Evolutionary conservation across 2,329 filamentous ascomycete genomes (phyloP).

Genomic region (Verticillium dahliae): DNA sequence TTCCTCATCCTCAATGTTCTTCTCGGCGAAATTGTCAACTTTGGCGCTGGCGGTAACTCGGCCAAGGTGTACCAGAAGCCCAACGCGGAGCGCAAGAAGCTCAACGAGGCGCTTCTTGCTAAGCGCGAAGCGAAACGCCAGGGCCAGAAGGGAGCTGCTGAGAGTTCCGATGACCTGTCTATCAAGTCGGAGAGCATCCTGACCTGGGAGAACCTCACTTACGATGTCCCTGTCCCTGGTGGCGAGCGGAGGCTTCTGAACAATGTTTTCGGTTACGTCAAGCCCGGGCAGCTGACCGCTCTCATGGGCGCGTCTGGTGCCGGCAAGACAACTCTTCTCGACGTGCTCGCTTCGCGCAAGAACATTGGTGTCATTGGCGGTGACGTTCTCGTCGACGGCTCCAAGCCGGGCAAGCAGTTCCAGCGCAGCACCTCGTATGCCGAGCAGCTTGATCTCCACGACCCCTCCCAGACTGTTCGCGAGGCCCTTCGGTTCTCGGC

Average conservation of each 20-base stretch:
- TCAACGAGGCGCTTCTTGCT: constrained; percentile 56
- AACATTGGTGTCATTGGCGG: constrained; percentile 55
- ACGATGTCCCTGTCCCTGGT: constrained; percentile 58
- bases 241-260: constrained; percentile 50
- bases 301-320: constrained; percentile 78
- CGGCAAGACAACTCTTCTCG: constrained; percentile 79
- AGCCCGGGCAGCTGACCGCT: constrained; percentile 70
- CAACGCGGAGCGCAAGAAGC: constrained; percentile 56
- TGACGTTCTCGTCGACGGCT: constrained; percentile 50
- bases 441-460: constrained; percentile 57
- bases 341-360: constrained; percentile 61
- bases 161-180: constrained; percentile 42
- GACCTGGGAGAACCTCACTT: constrained; percentile 82
- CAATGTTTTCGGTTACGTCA: constrained; percentile 60
- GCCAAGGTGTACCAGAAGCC: constrained; percentile 72
- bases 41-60: constrained; percentile 73
- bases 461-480: constrained; percentile 55
- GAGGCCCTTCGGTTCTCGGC: constrained; percentile 60
- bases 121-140: constrained; percentile 52
- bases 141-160: constrained; percentile 36
- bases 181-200: constrained; percentile 61
- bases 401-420: constrained; percentile 51
- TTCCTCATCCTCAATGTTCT: constrained; percentile 73
- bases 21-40: constrained; percentile 71
- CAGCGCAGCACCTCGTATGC: constrained; percentile 57